Base-by-base conservation (phyloP, 2,329 filamentous ascomycete species). In the Nemania sp. region DNA sequence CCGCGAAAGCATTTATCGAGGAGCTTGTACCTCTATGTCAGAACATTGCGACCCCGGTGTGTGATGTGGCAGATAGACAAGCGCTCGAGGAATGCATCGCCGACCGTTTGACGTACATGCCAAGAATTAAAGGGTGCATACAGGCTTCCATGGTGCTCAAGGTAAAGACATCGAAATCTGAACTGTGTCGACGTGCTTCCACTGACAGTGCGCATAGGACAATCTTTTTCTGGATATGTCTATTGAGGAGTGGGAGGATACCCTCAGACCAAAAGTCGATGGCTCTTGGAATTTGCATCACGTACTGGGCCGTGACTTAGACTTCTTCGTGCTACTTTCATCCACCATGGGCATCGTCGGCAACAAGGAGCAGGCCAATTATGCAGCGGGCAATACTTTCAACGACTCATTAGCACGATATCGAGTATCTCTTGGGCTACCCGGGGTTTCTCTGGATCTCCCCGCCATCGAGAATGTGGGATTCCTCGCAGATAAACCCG, bases 221-320 rank as follows among this genome's bases (percentile, higher is more conserved):
- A 67, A 67, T 0, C 54, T 69, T 1, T 66, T 79, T 18, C 66
- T 72, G 2, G 67, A 75, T 21, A 80, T 81, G 76, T 72, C 67
- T 1, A 58, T 71, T 11, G 61, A 74, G 1, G 68, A 77, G n/a
- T 81, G 76, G 76, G 61, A 69, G 3, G 62, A 65, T 1, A 68
- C 73, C 2, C 65, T 78, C 2, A 63, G 62, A 1, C 76, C 78
- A 3, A 82, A 82, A 65, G 72, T 78, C 1, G 54, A 70, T 10
- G 79, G 78, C 5, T 77, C 77, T 4, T 76, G 73, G 74, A 81
- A 82, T 54, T 68, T 81, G 5, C 76, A 81, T 62, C 52, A 72
- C 5, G 25, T 54, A 15, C 40, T 65, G 13, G 43, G 49, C 7
- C 13, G 29, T 7, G 42, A 54, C 9, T 10, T 63, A 13, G 60